phyloP scores from a whole-genome alignment of 495 filamentous ascomycete species.

The Paragyromitra xinjiangensis region DNA sequence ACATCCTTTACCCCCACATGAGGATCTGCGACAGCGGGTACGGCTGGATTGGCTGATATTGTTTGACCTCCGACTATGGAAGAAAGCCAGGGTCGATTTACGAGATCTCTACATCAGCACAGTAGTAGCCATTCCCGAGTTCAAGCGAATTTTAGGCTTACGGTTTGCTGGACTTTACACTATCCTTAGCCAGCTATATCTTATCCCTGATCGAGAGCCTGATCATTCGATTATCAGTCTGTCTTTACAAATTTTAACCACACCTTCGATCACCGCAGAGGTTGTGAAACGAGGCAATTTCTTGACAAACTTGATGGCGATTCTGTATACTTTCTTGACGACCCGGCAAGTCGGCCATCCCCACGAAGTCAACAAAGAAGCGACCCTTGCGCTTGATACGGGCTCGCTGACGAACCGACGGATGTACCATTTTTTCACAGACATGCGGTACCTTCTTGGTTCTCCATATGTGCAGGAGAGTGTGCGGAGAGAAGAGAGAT shows the following conservation, averaged over 20 bases:
- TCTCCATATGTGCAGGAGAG: constrained; percentile 86
- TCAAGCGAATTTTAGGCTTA: constrained; percentile 94
- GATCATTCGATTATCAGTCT: constrained; percentile 99
- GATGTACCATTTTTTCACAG: constrained; percentile 96
- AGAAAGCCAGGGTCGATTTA: constrained; percentile 87
- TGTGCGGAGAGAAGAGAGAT: constrained; percentile 81
- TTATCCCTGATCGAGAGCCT: constrained; percentile 94
- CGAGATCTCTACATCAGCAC: constrained; percentile 96
- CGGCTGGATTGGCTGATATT: constrained; percentile 94
- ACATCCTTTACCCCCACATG: constrained; percentile 71
- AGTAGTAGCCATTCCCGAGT: constrained; percentile 90
- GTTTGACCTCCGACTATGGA: constrained; percentile 97
- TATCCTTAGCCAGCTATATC: constrained; percentile 88
- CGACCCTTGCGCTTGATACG: constrained; percentile 87
- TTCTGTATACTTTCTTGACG: constrained; percentile 95
- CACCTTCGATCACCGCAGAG: constrained; percentile 93
- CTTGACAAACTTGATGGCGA: constrained; percentile 90
- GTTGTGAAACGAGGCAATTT: constrained; percentile 96
- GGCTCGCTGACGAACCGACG: constrained; percentile 92
- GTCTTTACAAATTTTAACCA: constrained; percentile 94
- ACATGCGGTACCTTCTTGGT: constrained; percentile 86
- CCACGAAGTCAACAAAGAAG: constrained; percentile 80
- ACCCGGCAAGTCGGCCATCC: constrained; percentile 94
- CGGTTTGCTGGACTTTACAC: constrained; percentile 94
- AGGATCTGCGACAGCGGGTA: constrained; percentile 85